Percentiles rank a stretch among this genome's conserved stretches.
These are phyloP conservation scores for Aspergillus panamensis DNA, from an alignment of 495 filamentous ascomycete genomes.

Conservation along the genomic window DNA sequence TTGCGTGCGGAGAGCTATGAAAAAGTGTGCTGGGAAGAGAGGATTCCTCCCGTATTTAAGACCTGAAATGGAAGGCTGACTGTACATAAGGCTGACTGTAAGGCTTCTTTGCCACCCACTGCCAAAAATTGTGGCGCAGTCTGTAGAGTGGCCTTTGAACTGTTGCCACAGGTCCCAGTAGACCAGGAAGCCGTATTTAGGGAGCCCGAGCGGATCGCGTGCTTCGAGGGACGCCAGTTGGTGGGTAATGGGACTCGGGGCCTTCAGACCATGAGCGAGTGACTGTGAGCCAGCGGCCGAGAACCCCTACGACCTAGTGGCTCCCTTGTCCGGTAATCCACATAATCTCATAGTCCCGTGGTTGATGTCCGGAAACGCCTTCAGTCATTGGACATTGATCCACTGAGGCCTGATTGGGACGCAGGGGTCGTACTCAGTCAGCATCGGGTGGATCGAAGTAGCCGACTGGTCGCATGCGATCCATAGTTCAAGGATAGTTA, in stretches of 20 bases:
- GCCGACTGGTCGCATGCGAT: no score
- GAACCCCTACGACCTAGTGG: neutral
- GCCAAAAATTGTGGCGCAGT: no score
- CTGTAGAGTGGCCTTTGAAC: neutral
- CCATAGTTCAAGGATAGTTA: no score
- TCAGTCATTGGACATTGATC: neutral
- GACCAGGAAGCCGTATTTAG: neutral
- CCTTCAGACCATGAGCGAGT: neutral
- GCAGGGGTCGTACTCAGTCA: no score
- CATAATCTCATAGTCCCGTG: neutral
- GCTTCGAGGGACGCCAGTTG: neutral
- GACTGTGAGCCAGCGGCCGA: neutral
- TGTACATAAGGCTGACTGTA: no score
- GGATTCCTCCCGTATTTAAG: no score
- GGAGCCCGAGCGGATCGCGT: neutral
- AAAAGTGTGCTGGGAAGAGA: no score
- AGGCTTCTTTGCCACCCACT: no score
- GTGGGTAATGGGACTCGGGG: neutral
- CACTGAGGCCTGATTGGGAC: neutral
- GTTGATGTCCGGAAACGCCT: neutral
- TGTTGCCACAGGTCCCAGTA: neutral
- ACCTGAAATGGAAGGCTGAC: no score
- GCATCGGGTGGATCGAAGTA: no score
- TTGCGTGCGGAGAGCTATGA: no score
- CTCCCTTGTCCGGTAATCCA: neutral